These are phyloP conservation scores for Tolypocladium tropicale DNA, from an alignment of 2,329 filamentous ascomycete genomes.

Conservation along the genomic window DNA sequence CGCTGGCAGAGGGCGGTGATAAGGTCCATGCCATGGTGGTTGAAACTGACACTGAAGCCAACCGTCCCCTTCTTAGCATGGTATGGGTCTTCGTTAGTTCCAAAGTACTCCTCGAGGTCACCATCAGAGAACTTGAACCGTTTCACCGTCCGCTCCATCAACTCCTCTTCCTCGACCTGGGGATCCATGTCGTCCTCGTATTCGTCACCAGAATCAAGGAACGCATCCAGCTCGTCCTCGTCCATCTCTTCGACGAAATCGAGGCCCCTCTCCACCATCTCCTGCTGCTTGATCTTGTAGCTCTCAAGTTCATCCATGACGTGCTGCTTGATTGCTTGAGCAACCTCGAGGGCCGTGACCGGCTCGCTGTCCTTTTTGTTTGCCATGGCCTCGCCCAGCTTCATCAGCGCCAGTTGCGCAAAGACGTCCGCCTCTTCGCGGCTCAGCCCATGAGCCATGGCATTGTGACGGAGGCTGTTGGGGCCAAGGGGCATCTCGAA, in stretches of 20 bases:
- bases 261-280: conserved; percentile 3
- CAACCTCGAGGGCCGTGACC: conserved; percentile 8
- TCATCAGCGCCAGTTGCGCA: conserved; percentile 10
- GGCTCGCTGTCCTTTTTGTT: conserved; percentile 2
- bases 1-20: conserved; percentile 31
- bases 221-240: conserved; percentile 1
- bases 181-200: background rate
- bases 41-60: conserved; percentile 8
- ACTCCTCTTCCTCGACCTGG: conserved; percentile 4
- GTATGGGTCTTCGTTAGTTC: conserved; percentile 17
- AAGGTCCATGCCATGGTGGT: conserved; percentile 25
- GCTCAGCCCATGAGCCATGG: conserved; percentile 9
- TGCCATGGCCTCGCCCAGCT: conserved; percentile 7
- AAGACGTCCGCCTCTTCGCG: conserved; percentile 10
- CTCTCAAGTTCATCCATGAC: conserved; percentile 8
- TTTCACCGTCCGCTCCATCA: conserved; percentile 9
- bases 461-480: conserved; percentile 8
- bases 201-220: background rate
- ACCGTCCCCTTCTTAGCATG: conserved; percentile 4
- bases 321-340: conserved; percentile 11
- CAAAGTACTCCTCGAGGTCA: conserved; percentile 17
- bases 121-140: conserved; percentile 18
- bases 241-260: conserved; percentile 7
- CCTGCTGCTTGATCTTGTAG: background rate
- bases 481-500: conserved; percentile 10